Base-by-base conservation (phyloP, 1,284 basidiomycete species). In the Hemileia vastatrix region DNA sequence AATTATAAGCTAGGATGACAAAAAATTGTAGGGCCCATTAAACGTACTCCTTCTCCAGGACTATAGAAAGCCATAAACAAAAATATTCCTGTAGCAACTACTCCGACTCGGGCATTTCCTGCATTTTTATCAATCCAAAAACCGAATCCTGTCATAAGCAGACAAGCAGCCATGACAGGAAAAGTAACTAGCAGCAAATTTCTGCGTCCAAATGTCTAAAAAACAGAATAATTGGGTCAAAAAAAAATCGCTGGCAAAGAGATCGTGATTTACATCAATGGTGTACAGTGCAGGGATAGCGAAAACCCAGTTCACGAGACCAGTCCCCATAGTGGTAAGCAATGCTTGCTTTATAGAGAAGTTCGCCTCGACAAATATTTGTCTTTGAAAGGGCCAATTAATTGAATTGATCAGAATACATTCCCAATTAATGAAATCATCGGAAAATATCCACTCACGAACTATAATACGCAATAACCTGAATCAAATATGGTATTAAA, bases 111-210 rank as follows among this genome's bases (percentile, higher is more conserved):
- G 78, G 91, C 87, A 45, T 83, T 84, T 76, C 93, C 90, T 69
- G 92, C 91, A 80, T 95, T 95, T 75, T 94, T 90, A 63, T 95
- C 90, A 2, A 61, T 61, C 43, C 15, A 61, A n/a, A 61, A 61
- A 51, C 79, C 77, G 71, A 82, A 83, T 51, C 83, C 84, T 23
- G 84, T 84, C 65, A 84, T 76, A 27, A 87, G 79, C 27, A 86
- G 73, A 72, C 81, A 85, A 23, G 81, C 63, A 0, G 83, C 76
- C 84, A 86, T 85, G 56, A 81, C 77, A n/a, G 85, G 85, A 77
- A 86, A 86, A 0, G 84, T 84, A 54, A 79, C 78, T 18, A 87
- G 76, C 24, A 88, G 77, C 0, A 88, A 77, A 66, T 83, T 84
- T 24, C 86, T 80, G 24, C 86, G 82, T n/a, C 87, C 86, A 68